Percentiles rank a stretch among this genome's conserved stretches.
Conservation (phyloP, 805 yeast genomes). For the Wickerhamomyces queroliae region DNA sequence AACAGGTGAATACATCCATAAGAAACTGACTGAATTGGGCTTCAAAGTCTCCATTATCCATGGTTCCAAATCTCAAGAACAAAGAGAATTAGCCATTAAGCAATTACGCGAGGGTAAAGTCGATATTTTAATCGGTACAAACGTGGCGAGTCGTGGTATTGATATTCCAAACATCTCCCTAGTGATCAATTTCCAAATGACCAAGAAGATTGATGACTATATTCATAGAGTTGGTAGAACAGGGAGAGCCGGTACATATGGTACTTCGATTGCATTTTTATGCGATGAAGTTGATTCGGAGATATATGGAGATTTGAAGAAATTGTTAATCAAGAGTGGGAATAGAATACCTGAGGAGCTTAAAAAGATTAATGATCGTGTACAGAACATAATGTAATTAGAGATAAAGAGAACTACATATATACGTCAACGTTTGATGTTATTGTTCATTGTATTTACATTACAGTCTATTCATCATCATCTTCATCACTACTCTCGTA, state of each 20-base stretch:
- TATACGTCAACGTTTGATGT: background rate
- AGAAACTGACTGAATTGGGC: slow-evolving; percentile 40
- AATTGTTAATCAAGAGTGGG: slow-evolving; percentile 15
- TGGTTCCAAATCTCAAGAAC: slow-evolving; percentile 82
- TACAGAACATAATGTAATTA: slow-evolving; percentile 8
- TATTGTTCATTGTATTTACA: too few relatives aligned
- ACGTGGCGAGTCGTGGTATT: slow-evolving; percentile 93
- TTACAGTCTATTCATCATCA: slow-evolving; percentile 6
- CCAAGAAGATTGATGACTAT: slow-evolving; percentile 72
- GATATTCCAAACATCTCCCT: slow-evolving; percentile 84
- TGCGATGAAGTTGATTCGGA: slow-evolving; percentile 66
- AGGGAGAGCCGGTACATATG: slow-evolving; percentile 86
- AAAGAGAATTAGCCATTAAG: slow-evolving; percentile 72
- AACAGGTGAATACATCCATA: slow-evolving; percentile 61
- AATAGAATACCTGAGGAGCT: slow-evolving; percentile 17
- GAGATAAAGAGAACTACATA: background rate
- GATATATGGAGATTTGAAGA: slow-evolving; percentile 16
- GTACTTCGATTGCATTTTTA: slow-evolving; percentile 71
- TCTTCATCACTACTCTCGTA: slow-evolving; percentile 5
- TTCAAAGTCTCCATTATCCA: slow-evolving; percentile 62
- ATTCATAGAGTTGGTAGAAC: slow-evolving; percentile 95
- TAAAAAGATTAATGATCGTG: slow-evolving; percentile 6
- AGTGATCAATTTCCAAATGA: slow-evolving; percentile 84
- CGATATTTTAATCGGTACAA: slow-evolving; percentile 80
- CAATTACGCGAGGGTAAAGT: slow-evolving; percentile 49